Percentiles rank a stretch among this genome's conserved stretches.
Evolutionary conservation across 1,284 basidiomycete species (phyloP).

Genomic region (Ustilago lituana): DNA sequence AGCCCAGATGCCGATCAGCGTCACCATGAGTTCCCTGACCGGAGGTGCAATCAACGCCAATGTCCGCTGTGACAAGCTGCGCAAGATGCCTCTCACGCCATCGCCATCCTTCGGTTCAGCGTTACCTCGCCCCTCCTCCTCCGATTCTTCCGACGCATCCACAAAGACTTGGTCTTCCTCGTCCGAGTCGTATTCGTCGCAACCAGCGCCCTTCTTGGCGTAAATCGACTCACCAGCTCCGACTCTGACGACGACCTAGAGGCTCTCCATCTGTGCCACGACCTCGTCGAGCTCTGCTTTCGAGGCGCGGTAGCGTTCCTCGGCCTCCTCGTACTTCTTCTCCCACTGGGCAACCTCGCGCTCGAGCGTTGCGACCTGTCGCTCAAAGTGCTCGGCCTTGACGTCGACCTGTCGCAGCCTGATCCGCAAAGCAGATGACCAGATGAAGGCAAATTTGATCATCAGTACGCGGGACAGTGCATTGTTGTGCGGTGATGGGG

Average conservation of each 20-base stretch:
- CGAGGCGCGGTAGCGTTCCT: slow-evolving; percentile 78
- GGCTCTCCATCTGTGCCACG: slow-evolving; percentile 80
- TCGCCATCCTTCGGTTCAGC: neutral
- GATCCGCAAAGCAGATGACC: slow-evolving; percentile 6
- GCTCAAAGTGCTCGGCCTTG: slow-evolving; percentile 98
- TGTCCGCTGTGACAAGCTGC: slow-evolving; percentile 27
- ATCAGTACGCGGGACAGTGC: neutral
- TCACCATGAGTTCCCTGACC: slow-evolving; percentile 15
- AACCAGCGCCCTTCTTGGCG: neutral
- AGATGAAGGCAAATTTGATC: slow-evolving; percentile 1
- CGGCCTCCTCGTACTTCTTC: slow-evolving; percentile 89
- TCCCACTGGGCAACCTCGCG: slow-evolving; percentile 94
- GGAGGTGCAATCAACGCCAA: slow-evolving; percentile 13
- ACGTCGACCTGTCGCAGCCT: slow-evolving; percentile 97
- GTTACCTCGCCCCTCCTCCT: neutral
- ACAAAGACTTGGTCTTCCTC: slow-evolving; percentile 8
- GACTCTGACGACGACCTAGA: slow-evolving; percentile 69
- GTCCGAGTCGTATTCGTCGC: slow-evolving; percentile 1
- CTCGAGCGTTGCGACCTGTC: slow-evolving; percentile 85
- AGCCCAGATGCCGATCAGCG: slow-evolving; percentile 26
- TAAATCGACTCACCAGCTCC: slow-evolving; percentile 9
- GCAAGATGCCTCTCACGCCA: slow-evolving; percentile 12
- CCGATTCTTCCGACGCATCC: slow-evolving; percentile 9
- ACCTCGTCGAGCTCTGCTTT: slow-evolving; percentile 90
- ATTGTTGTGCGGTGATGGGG: neutral